Evolutionary conservation across 352 stramenopile species (phyloP).

Genomic region (Plasmopara viticola): DNA sequence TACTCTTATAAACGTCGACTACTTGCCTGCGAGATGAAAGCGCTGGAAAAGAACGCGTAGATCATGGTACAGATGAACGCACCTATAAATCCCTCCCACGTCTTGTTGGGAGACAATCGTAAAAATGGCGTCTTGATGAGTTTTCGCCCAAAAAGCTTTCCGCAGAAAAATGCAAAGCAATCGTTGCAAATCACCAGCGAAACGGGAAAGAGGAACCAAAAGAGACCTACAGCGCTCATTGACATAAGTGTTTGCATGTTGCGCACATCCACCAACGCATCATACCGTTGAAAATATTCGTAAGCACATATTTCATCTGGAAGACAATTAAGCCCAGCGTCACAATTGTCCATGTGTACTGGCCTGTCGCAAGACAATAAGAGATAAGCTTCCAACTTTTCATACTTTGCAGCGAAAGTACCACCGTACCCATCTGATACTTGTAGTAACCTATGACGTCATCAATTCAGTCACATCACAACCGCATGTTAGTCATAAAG

Average conservation of each 20-base stretch:
- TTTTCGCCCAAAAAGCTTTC: conserved; percentile 78
- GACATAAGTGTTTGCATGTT: conserved; percentile 4
- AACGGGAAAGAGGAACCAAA: conserved; percentile 93
- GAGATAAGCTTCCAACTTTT: background rate
- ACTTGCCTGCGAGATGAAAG: conserved; percentile 79
- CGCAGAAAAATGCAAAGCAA: conserved; percentile 93
- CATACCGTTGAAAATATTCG: conserved; percentile 93
- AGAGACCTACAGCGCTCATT: conserved; percentile 54
- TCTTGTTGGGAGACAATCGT: conserved; percentile 98
- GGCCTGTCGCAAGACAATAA: conserved; percentile 35
- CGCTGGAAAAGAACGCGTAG: conserved; percentile 89
- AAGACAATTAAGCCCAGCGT: conserved; percentile 94
- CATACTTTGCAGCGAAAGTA: background rate
- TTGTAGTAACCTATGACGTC: conserved; percentile 80
- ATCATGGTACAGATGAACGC: conserved; percentile 94
- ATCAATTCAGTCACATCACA: conserved; percentile 4
- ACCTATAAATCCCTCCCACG: conserved; percentile 98
- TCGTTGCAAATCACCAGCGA: conserved; percentile 95
- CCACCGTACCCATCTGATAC: conserved; percentile 87
- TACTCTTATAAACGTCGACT: background rate
- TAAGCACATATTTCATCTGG: conserved; percentile 95
- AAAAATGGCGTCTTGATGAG: conserved; percentile 91
- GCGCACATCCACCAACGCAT: background rate
- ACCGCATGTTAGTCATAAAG: conserved; percentile 4
- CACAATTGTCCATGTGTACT: conserved; percentile 96